Evolutionary conservation across 768 basidiomycete genomes (phyloP), one percentile per base, ranked within the genome.

Genomic region (Rhodotorula sphaerocarpa): DNA sequence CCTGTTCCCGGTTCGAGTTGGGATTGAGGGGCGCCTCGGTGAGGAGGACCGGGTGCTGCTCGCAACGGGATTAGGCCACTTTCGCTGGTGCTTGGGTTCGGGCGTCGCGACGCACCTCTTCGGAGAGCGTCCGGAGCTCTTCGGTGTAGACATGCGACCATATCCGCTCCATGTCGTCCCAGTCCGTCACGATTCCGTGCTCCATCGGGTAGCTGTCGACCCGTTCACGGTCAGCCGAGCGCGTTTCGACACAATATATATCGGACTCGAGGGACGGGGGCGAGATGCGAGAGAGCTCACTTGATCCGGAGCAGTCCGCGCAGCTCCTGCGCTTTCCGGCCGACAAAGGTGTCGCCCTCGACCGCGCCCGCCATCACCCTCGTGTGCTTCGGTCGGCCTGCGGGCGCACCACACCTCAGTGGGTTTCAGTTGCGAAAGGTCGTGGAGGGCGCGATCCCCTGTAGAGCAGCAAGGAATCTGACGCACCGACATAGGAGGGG

Each of bases 91-190:
- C n/a, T n/a, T n/a, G n/a, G n/a, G n/a, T n/a, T n/a, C n/a, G n/a
- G n/a, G n/a, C n/a, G n/a, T n/a, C n/a, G n/a, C n/a, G n/a, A n/a
- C n/a, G n/a, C n/a, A n/a, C n/a, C n/a, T 31, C 28, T n/a, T n/a
- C n/a, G n/a, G n/a, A n/a, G 14, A 21, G 23, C 36, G 46, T 16
- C 41, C 20, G 3, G 20, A 31, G 43, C 59, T 57, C n/a, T 28
- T 60, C 61, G 43, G 62, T 63, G 66, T 63, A 59, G 55, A n/a
- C n/a, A n/a, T n/a, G n/a, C n/a, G 60, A 62, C 90, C 90, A 93
- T 76, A 92, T 92, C 80, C 91, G 91, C 80, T 93, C 91, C 90
- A 92, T 92, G 78, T 92, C 90, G 73, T 92, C 91, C 91, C 91
- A 95, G 84, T 95, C 91, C 77, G 90, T 91, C 76, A 93, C 87